Percentiles rank a stretch among this genome's conserved stretches.
Conservation (phyloP, 306 rosid genomes). For the Citrullus amarus region DNA sequence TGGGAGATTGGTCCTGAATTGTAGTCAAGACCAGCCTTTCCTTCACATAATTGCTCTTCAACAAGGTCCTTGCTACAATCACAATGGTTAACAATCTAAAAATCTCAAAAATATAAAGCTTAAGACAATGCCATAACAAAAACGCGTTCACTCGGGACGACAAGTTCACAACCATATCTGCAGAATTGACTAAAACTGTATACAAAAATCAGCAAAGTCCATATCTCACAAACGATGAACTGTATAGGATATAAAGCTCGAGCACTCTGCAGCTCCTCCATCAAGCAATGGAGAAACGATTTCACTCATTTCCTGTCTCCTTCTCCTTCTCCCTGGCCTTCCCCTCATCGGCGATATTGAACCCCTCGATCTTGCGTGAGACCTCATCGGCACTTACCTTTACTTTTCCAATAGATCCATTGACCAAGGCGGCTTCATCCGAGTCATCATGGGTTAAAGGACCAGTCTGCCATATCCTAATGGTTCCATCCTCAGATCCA, state of each 20-base stretch:
- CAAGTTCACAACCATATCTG: constrained; percentile 9
- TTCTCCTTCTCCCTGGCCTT: constrained; percentile 40
- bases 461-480: constrained; percentile 97
- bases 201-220: constrained; percentile 18
- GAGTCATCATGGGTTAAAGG: constrained; percentile 52
- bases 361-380: constrained; percentile 68
- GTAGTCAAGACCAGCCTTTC: background rate
- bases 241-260: constrained; percentile 2
- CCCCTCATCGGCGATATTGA: constrained; percentile 57
- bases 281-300: background rate
- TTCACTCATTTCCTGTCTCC: constrained; percentile 43
- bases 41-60: background rate
- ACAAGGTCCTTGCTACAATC: background rate
- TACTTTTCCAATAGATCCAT: constrained; percentile 49
- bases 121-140: background rate
- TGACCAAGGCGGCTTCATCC: constrained; percentile 28
- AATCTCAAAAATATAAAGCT: background rate
- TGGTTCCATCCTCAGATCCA: constrained; percentile 98
- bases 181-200: constrained; percentile 24
- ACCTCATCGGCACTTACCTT: constrained; percentile 56
- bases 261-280: background rate
- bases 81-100: background rate
- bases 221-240: constrained; percentile 6
- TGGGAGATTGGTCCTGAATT: background rate
- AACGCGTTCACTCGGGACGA: background rate